Conservation (phyloP, 371 early-diverging fungal genomes). For the Mucor indicus region DNA sequence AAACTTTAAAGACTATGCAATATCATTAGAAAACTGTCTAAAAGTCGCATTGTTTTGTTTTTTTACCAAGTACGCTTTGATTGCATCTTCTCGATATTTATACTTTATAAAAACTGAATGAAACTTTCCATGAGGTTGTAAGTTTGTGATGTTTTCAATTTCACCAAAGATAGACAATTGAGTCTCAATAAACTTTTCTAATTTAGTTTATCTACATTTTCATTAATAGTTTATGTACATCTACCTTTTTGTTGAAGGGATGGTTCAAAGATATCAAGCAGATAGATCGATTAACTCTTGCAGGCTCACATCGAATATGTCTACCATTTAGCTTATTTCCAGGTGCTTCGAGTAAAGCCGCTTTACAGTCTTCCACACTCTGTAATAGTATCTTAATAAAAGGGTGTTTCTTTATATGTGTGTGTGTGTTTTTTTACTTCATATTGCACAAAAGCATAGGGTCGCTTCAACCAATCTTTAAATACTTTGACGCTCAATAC, state of each 20-base stretch:
- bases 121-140: constrained; percentile 41
- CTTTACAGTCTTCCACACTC: constrained; percentile 50
- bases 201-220: neutral
- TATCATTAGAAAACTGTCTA: neutral
- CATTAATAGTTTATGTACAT: neutral
- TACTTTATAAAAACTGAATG: constrained; percentile 74
- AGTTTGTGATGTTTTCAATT: constrained; percentile 67
- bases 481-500: constrained; percentile 75
- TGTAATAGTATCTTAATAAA: neutral
- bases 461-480: constrained; percentile 76
- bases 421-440: constrained; percentile 38
- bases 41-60: neutral
- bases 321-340: constrained; percentile 69
- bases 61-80: constrained; percentile 65
- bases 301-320: constrained; percentile 80
- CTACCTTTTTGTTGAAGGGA: constrained; percentile 43
- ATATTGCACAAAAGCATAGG: constrained; percentile 86
- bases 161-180: constrained; percentile 51
- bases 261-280: constrained; percentile 54
- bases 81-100: constrained; percentile 79
- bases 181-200: constrained; percentile 7
- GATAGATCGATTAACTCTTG: constrained; percentile 80
- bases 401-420: neutral
- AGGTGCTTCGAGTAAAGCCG: constrained; percentile 67
- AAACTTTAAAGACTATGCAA: constrained; percentile 5